Base-by-base conservation (phyloP, 345 rosid species). In the Rubroshorea leprosula region DNA sequence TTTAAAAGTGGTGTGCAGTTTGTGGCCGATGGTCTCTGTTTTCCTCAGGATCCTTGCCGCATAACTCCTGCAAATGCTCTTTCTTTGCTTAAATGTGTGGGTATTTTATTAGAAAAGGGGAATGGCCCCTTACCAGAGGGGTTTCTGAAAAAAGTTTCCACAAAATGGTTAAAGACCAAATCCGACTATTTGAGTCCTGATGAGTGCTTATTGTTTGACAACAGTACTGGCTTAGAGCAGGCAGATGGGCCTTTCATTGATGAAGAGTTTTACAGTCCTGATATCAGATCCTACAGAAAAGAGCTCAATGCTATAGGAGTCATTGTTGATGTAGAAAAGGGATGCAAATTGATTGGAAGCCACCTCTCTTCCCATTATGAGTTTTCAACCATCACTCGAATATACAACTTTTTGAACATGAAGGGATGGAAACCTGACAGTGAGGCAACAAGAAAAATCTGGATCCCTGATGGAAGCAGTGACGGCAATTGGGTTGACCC, bases 211-310 rank as follows among this genome's bases (percentile, higher is more conserved):
- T 54, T 82, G 54, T 73, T 78, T 22, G 81, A 77, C 64, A 20
- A 67, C 6, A 18, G 48, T 12, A 82, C 84, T 82, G 68, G 24
- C 6, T 20, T 89, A 68, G 61, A 72, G 66, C 74, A 2, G 20
- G 31, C 68, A 14, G 91, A 89, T 65, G 97, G 97, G 6, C 94
- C 91, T 8, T 84, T 89, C 77, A 76, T 86, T 51, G 87, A 84
- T 22, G 87, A 83, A 54, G 68, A 25, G 22, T 82, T 71, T 65
- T 86, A 83, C 63, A 82, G 91, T 50, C 51, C 69, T 5, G 43
- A 53, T 18, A 55, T 82, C 6, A 56, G 31, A 6, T 17, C 38
- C 0, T 83, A 50, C 66, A 63, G 11, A 31, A 24, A 58, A 16
- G 91, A 84, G 83, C 82, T 83, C 2, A 50, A 53, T 5, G 51